phyloP scores from a whole-genome alignment of 75 land plant species.

The Selaginella moellendorffii region DNA sequence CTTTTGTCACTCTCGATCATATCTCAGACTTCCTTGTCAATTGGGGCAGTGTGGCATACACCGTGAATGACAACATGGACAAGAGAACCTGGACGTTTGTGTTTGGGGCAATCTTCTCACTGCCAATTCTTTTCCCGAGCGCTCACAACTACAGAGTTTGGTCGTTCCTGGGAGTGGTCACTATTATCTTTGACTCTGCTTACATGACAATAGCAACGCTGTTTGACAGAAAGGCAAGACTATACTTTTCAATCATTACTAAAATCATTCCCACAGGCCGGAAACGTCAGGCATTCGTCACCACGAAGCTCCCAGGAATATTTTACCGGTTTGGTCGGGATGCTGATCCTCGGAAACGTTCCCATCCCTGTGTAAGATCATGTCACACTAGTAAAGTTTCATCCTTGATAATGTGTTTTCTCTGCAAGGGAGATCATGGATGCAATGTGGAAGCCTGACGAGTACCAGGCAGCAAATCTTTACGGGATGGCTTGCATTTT shows the following conservation, averaged over 20 bases:
- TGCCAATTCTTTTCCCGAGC: conserved; percentile 14
- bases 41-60: conserved; percentile 34
- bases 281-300: conserved; percentile 19
- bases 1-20: no score
- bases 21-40: no score
- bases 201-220: conserved; percentile 22
- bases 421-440: conserved; percentile 31
- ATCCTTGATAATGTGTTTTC: not conserved
- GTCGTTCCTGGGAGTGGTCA: conserved; percentile 17
- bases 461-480: conserved; percentile 22
- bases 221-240: not conserved
- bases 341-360: no score
- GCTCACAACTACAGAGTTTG: conserved; percentile 18
- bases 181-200: conserved; percentile 18
- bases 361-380: no score
- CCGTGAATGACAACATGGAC: conserved; percentile 34
- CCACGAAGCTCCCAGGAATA: conserved; percentile 17
- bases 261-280: conserved; percentile 3
- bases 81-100: conserved; percentile 46
- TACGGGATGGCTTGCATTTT: conserved; percentile 12
- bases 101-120: conserved; percentile 29
- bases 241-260: not conserved
- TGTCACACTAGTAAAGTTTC: conserved; percentile 18
- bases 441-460: conserved; percentile 34
- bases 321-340: conserved; percentile 31